Conservation (phyloP, 148 eudicot species). For the Rhododendron ovatum region DNA sequence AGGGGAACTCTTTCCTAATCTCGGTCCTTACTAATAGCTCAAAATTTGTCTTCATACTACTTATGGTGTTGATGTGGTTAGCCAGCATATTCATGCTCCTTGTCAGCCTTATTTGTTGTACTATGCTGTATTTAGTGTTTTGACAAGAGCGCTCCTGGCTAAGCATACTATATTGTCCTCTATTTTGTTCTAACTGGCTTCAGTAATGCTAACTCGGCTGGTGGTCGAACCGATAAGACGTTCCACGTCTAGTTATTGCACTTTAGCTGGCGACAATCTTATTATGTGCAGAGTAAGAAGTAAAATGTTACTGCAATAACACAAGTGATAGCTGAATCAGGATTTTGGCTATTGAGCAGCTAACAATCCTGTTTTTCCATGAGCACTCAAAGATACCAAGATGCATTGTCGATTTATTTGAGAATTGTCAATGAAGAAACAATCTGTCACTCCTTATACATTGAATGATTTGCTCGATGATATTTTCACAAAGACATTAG, state of each 20-base stretch:
- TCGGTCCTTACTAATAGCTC: not conserved
- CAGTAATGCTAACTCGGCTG: not conserved
- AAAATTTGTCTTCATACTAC: not conserved
- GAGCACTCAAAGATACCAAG: not conserved
- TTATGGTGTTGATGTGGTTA: not conserved
- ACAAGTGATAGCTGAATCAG: not conserved
- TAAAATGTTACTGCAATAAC: not conserved
- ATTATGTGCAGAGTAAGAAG: not conserved
- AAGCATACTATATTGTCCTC: not conserved
- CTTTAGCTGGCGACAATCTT: not conserved
- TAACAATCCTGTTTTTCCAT: not conserved
- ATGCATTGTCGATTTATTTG: no score
- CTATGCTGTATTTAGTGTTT: not conserved
- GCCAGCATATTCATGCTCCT: not conserved
- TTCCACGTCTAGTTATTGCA: not conserved
- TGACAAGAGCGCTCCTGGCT: not conserved
- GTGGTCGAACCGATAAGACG: not conserved
- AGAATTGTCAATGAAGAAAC: not conserved
- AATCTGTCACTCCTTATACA: not conserved
- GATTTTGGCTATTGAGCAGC: not conserved
- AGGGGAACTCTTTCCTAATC: not conserved
- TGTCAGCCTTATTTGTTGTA: not conserved
- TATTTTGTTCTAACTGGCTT: not conserved
- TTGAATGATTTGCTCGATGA: not conserved
- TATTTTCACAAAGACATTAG: not conserved